These are phyloP conservation scores for Tricholoma matsutake DNA, from an alignment of 768 basidiomycete species.

Conservation along the genomic window DNA sequence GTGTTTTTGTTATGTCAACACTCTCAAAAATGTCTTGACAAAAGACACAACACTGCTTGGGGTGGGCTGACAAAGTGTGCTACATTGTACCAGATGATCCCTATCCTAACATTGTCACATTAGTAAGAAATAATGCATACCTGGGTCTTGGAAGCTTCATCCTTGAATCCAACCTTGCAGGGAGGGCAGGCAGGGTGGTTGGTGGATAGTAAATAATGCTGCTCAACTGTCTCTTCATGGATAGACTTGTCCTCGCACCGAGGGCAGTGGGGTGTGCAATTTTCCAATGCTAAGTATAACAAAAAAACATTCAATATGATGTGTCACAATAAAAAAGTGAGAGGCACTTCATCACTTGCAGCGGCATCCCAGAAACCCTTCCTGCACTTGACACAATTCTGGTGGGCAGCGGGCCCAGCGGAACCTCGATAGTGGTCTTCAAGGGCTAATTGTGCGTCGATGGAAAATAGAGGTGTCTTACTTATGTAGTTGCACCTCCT, in stretches of 20 bases:
- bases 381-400: constrained; percentile 43
- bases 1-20: background rate
- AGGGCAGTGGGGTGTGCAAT: constrained; percentile 23
- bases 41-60: background rate
- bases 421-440: constrained; percentile 47
- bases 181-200: constrained; percentile 22
- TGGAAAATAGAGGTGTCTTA: background rate
- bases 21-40: background rate
- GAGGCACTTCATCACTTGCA: constrained; percentile 31
- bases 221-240: constrained; percentile 33
- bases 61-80: background rate
- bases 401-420: constrained; percentile 38
- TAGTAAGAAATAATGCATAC: background rate
- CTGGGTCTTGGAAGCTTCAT: background rate
- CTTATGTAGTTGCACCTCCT: constrained; percentile 34
- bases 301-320: background rate
- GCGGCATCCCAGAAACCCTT: constrained; percentile 36
- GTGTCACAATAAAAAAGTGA: background rate
- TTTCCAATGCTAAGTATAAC: constrained; percentile 29
- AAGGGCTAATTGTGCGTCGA: constrained; percentile 33
- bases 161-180: background rate
- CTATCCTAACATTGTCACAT: too few relatives aligned
- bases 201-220: constrained; percentile 36
- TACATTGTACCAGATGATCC: background rate
- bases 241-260: constrained; percentile 24